phyloP scores from a whole-genome alignment of 495 filamentous ascomycete genomes.

The Lentithecium fluviatile region DNA sequence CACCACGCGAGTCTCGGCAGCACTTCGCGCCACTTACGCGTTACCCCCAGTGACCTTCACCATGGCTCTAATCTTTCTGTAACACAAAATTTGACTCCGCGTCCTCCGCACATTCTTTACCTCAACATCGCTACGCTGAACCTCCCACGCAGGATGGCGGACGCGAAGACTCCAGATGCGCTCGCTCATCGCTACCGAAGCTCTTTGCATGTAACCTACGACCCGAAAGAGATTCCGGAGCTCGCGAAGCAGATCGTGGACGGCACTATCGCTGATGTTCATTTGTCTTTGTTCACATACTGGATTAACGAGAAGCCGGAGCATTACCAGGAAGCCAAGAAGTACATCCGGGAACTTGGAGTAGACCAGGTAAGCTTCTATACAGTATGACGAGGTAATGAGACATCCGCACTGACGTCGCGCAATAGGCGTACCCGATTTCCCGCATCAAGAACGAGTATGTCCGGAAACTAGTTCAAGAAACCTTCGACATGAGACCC shows the following conservation, averaged over 20 bases:
- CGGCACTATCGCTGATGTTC: conserved; percentile 17
- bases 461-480: conserved; percentile 12
- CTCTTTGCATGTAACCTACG: conserved; percentile 14
- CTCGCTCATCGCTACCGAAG: not conserved
- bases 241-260: conserved; percentile 15
- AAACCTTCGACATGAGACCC: not conserved
- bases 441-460: conserved; percentile 4
- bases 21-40: too few relatives aligned
- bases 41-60: too few relatives aligned
- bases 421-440: conserved; percentile 11
- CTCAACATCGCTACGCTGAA: too few relatives aligned
- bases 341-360: conserved; percentile 16
- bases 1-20: not conserved
- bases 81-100: too few relatives aligned
- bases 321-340: conserved; percentile 15
- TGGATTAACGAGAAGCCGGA: conserved; percentile 12
- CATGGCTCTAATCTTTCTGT: too few relatives aligned
- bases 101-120: too few relatives aligned
- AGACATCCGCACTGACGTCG: not conserved
- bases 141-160: too few relatives aligned
- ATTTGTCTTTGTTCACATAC: conserved; percentile 15
- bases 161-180: not conserved
- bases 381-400: too few relatives aligned
- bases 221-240: not conserved
- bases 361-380: conserved; percentile 18